Base-by-base conservation (phyloP, 495 filamentous ascomycete genomes). In the Eremomyces bilateralis region DNA sequence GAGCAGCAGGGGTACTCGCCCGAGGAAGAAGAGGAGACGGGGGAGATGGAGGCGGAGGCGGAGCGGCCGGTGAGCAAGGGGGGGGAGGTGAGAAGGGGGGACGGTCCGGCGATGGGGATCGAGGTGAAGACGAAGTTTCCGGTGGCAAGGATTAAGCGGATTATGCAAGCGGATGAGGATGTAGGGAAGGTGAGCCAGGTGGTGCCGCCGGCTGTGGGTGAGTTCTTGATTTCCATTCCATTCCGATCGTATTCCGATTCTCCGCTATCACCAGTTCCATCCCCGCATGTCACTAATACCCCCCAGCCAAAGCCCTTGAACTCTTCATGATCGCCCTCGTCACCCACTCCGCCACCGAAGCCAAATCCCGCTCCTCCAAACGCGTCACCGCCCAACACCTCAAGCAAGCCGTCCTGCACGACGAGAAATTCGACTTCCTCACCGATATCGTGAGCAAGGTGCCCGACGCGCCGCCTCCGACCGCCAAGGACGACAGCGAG, bases 91-190 rank as follows among this genome's bases (percentile, higher is more conserved):
- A 48, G 36, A 15, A 32, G 31, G 29, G 18, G 29, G 11, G 20
- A 20, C 25, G 47, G 15, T 36, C 39, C n/a, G 35, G 37, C 29
- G 29, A 32, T 36, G 52, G 58, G 64, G 46, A 59, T 92, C 45
- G 54, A 83, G 15, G 80, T 99, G 35, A 80, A 72, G 54, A 94
- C 83, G 15, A 93, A 94, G 42, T 99, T 99, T 47, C 88, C 88
- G 2, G 91, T 94, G 21, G 88, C 88, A 38, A 70, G 88, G 33
- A 99, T 95, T 54, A 99, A 99, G 67, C 76, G 88, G 34, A 95
- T 99, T 42, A 95, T 99, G 88, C 88, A 99, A 55, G 88, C 88
- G 4, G 88, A 99, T 49, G 88, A 99, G 48, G 88, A 99, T 56
- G 84, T 99, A 1, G 88, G 88, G 27, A 99, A 99, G 58, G 90